Evolutionary conservation across 2,329 filamentous ascomycete genomes (phyloP), one percentile per base, ranked within the genome.

Genomic region (Calycina herbarum): DNA sequence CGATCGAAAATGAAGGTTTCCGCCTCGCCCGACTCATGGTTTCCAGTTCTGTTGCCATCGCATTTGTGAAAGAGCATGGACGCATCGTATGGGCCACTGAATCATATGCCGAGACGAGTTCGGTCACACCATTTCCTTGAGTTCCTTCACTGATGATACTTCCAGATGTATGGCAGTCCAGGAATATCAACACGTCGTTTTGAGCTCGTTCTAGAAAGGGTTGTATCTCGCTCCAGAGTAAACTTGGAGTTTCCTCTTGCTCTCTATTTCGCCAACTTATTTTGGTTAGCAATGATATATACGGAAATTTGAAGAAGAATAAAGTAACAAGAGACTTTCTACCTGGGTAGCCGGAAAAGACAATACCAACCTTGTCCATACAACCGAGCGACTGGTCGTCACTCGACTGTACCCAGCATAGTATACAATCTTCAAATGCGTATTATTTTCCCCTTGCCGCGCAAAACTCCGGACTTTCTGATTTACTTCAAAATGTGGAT

Each of bases 151-250:
- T n/a, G 17, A 27, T 31, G 6, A 20, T 17, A n/a, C 51, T 27
- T 7, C 65, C 62, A n/a, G 56, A 38, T 29, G 40, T 56, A 31
- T 59, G 59, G 27, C 59, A 59, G 33, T 67, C 65, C 27, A 67
- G 56, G 4, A 67, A 24, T 3, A 67, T 64, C n/a, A 67, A 29
- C 10, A 67, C 65, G 38, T 67, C 65, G n/a, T 42, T 59, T 17
- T 60, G 45, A 15, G 65, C 59, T 48, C 29, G 24, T 57, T 67
- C 62, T 11, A 67, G 24, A 15, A 57, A 57, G 3, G 24, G 48
- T 38, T 67, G 65, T 20, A 64, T 64, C 1, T 62, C 62, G 15
- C 29, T 59, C 65, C 65, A 67, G 1, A 33, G 27, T 13, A 67
- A 56, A 15, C 31, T 59, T 7, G 62, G 60, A 58, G 56, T 24